phyloP scores from a whole-genome alignment of 768 basidiomycete genomes.

The Leccinum olivaceopallidum region DNA sequence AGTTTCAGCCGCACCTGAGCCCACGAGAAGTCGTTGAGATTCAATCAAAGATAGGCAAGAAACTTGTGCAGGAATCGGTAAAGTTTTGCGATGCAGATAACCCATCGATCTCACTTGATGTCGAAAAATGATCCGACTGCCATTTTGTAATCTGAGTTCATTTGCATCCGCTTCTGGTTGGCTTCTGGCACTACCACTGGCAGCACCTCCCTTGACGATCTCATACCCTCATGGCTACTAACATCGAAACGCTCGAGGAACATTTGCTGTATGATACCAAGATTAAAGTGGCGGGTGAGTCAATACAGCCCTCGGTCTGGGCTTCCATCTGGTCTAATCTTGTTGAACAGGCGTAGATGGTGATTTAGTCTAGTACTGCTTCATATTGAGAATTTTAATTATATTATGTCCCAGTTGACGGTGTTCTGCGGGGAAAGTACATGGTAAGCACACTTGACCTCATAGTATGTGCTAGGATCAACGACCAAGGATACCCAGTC shows the following conservation, averaged over 20 bases:
- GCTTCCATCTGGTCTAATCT: slow-evolving; percentile 1
- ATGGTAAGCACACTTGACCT: slow-evolving; percentile 52
- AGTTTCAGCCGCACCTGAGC: slow-evolving; percentile 50
- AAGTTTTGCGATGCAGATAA: slow-evolving; percentile 17
- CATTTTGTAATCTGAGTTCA: too few species aligned
- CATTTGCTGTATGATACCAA: slow-evolving; percentile 68
- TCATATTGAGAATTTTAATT: slow-evolving; percentile 8
- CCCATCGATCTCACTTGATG: neutral
- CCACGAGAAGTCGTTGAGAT: slow-evolving; percentile 52
- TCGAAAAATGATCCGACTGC: neutral
- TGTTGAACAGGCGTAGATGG: slow-evolving; percentile 61
- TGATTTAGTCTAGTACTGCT: slow-evolving; percentile 32
- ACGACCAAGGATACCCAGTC: slow-evolving; percentile 50
- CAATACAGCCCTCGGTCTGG: neutral
- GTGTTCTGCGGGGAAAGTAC: slow-evolving; percentile 92
- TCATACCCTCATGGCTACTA: slow-evolving; percentile 12
- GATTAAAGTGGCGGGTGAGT: slow-evolving; percentile 90
- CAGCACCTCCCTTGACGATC: neutral
- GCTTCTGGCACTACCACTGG: too few species aligned
- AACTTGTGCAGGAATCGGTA: slow-evolving; percentile 50
- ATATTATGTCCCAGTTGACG: slow-evolving; percentile 64
- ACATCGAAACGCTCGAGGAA: slow-evolving; percentile 48
- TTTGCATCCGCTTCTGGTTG: neutral
- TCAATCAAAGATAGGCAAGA: slow-evolving; percentile 55
- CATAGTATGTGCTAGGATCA: neutral